Evolutionary conservation across 495 filamentous ascomycete genomes (phyloP).

Genomic region (Penicillium paxilli): DNA sequence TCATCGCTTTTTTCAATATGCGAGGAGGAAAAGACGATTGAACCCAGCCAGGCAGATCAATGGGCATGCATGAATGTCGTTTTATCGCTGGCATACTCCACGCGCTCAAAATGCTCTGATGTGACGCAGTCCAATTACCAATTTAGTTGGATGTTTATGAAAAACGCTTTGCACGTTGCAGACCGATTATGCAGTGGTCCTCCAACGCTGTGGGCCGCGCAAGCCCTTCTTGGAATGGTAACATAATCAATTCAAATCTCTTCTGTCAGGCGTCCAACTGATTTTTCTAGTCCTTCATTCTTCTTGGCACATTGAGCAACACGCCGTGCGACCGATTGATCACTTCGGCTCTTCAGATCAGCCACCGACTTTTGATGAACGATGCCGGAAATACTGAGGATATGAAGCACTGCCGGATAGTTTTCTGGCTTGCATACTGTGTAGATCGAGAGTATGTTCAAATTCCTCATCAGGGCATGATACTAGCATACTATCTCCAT

Average conservation of each 20-base stretch:
- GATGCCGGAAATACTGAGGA: neutral
- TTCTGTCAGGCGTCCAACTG: neutral
- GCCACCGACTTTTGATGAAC: neutral
- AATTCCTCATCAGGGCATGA: neutral
- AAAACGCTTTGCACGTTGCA: neutral
- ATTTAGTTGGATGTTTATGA: neutral
- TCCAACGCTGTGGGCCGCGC: neutral
- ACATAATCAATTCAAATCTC: neutral
- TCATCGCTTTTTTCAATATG: neutral
- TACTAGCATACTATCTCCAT: neutral
- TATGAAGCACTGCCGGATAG: neutral
- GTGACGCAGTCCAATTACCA: neutral
- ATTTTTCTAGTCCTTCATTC: neutral
- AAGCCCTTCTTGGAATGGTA: neutral
- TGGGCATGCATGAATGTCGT: neutral
- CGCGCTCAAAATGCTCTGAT: neutral
- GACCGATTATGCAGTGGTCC: neutral
- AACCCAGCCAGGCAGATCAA: neutral
- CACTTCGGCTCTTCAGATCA: neutral
- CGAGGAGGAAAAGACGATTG: neutral
- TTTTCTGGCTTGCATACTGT: neutral
- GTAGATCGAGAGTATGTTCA: neutral
- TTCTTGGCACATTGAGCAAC: neutral
- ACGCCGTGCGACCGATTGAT: neutral
- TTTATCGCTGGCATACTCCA: neutral